Evolutionary conservation across 2,329 filamentous ascomycete genomes (phyloP).

Genomic region (Colletotrichum horii): DNA sequence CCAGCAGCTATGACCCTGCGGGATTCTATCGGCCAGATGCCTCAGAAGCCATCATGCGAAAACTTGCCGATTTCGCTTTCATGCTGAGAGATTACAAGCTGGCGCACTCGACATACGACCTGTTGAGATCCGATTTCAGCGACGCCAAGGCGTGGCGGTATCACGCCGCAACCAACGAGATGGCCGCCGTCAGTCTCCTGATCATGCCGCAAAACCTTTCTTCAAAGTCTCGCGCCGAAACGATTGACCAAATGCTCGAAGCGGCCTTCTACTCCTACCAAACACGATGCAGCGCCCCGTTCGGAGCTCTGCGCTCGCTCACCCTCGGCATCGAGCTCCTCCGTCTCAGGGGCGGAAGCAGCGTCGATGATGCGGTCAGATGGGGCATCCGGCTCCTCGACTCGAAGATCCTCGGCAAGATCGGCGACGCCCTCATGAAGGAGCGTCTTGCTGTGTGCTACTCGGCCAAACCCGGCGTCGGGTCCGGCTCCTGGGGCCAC

Average conservation of each 20-base stretch:
- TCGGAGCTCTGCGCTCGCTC: constrained; percentile 80
- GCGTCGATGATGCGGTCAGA: constrained; percentile 83
- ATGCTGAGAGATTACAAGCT: constrained; percentile 98
- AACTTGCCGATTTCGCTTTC: constrained; percentile 92
- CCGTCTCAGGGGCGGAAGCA: constrained; percentile 77
- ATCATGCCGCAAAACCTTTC: constrained; percentile 75
- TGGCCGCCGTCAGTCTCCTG: constrained; percentile 86
- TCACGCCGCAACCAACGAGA: constrained; percentile 92
- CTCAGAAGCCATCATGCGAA: constrained; percentile 89
- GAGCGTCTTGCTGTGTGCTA: constrained; percentile 90
- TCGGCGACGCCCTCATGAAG: constrained; percentile 83
- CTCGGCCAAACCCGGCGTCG: constrained; percentile 69
- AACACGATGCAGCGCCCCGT: constrained; percentile 79
- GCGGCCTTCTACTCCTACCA: constrained; percentile 92
- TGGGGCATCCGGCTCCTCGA: constrained; percentile 87
- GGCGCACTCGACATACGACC: constrained; percentile 88
- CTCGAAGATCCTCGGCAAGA: constrained; percentile 71
- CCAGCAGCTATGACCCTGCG: constrained; percentile 74
- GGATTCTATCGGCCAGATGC: constrained; percentile 86
- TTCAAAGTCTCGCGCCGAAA: constrained; percentile 79
- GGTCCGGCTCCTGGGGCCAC: constrained; percentile 68
- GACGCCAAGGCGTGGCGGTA: constrained; percentile 98
- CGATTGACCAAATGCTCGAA: constrained; percentile 86
- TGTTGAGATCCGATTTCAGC: constrained; percentile 85
- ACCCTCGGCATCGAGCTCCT: constrained; percentile 82